Evolutionary conservation across 768 basidiomycete species (phyloP).

Genomic region (Boletus pseudopeckii): DNA sequence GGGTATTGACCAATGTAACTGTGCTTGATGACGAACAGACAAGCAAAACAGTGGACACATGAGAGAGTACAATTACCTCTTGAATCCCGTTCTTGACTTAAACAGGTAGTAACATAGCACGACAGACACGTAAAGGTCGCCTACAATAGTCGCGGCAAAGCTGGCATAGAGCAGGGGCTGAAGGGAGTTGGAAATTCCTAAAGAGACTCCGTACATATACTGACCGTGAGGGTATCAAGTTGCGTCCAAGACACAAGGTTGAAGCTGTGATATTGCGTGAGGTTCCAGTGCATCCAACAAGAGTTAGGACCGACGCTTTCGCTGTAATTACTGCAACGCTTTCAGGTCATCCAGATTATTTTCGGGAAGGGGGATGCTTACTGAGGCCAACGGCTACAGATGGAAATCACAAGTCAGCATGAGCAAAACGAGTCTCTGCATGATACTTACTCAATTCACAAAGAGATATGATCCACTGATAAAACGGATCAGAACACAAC

Average conservation of each 20-base stretch:
- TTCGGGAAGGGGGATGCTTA: background rate
- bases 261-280: conserved; percentile 33
- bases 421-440: background rate
- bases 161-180: conserved; percentile 51
- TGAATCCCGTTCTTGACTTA: conserved; percentile 49
- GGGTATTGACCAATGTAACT: conserved; percentile 44
- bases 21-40: conserved; percentile 36
- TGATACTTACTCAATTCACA: conserved; percentile 44
- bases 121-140: conserved; percentile 50
- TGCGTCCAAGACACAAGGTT: conserved; percentile 35
- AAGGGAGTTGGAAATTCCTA: background rate
- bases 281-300: background rate
- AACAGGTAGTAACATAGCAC: conserved; percentile 48
- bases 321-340: conserved; percentile 44
- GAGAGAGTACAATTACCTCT: conserved; percentile 31
- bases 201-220: conserved; percentile 1
- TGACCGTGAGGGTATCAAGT: conserved; percentile 38
- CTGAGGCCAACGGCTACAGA: conserved; percentile 10
- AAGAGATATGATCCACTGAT: conserved; percentile 37
- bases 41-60: background rate
- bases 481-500: conserved; percentile 4
- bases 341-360: background rate
- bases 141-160: conserved; percentile 47
- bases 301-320: conserved; percentile 42
- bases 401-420: background rate